Evolutionary conservation across 2,329 filamentous ascomycete species (phyloP).

Genomic region (Cercospora beticola): DNA sequence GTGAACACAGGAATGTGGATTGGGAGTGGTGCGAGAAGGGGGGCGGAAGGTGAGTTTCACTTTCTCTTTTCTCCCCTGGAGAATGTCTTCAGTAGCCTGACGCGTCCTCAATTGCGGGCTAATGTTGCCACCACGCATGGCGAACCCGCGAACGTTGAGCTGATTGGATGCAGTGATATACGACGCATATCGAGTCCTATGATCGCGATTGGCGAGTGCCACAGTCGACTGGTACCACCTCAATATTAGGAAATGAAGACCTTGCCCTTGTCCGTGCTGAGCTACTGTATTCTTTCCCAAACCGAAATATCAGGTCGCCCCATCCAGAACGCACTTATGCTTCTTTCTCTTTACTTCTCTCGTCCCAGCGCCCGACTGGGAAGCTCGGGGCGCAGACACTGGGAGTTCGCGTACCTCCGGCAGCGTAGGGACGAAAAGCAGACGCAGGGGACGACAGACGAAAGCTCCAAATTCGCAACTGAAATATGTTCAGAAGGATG

Average conservation of each 20-base stretch:
- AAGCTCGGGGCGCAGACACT: background rate
- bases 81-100: background rate
- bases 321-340: background rate
- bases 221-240: too few species aligned
- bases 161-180: constrained; percentile 20
- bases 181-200: constrained; percentile 21
- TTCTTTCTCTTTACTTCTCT: background rate
- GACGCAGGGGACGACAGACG: background rate
- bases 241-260: background rate
- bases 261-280: background rate
- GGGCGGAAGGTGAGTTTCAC: constrained; percentile 20
- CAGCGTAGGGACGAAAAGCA: background rate
- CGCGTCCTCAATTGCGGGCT: background rate
- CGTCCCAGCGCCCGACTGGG: background rate
- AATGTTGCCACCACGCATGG: background rate
- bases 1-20: constrained; percentile 25
- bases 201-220: background rate
- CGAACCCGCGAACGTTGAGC: background rate
- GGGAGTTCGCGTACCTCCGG: background rate
- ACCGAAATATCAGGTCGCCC: too few species aligned
- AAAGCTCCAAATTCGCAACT: background rate
- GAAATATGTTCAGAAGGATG: background rate
- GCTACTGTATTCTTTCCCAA: background rate
- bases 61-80: background rate
- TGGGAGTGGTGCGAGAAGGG: constrained; percentile 21